These are phyloP conservation scores for Dipodascopsis uninucleata DNA, from an alignment of 805 yeast genomes.

Conservation along the genomic window DNA sequence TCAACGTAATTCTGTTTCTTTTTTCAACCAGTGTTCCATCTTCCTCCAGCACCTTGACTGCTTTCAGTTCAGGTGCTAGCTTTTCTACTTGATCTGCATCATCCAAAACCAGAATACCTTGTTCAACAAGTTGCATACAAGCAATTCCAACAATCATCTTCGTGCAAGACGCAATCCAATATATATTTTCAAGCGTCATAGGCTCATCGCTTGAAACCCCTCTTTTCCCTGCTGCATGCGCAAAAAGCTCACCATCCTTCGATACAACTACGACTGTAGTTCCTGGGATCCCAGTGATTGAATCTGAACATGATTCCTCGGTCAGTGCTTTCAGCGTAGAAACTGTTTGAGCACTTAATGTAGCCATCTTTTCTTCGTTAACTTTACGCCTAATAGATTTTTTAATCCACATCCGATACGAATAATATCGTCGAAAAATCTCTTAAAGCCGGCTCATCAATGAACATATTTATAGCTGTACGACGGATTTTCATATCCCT, in stretches of 20 bases:
- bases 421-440: too few species aligned
- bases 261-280: not conserved
- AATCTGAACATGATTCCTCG: too few species aligned
- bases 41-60: slow-evolving; percentile 32
- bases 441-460: too few species aligned
- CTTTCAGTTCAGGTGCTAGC: slow-evolving; percentile 36
- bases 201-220: slow-evolving; percentile 8
- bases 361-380: too few species aligned
- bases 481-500: too few species aligned
- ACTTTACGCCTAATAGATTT: too few species aligned
- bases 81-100: slow-evolving; percentile 36
- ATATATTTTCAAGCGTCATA: slow-evolving; percentile 32
- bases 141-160: slow-evolving; percentile 37
- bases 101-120: slow-evolving; percentile 35
- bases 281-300: too few species aligned
- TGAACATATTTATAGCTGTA: too few species aligned
- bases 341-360: too few species aligned
- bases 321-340: too few species aligned
- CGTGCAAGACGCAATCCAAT: slow-evolving; percentile 38
- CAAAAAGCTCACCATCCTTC: not conserved
- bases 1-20: slow-evolving; percentile 37
- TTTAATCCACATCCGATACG: too few species aligned
- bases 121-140: slow-evolving; percentile 37
- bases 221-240: slow-evolving; percentile 1
- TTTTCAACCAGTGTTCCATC: slow-evolving; percentile 33